Base-by-base conservation (phyloP, 495 filamentous ascomycete species). In the Friedmanniomyces endolithicus region DNA sequence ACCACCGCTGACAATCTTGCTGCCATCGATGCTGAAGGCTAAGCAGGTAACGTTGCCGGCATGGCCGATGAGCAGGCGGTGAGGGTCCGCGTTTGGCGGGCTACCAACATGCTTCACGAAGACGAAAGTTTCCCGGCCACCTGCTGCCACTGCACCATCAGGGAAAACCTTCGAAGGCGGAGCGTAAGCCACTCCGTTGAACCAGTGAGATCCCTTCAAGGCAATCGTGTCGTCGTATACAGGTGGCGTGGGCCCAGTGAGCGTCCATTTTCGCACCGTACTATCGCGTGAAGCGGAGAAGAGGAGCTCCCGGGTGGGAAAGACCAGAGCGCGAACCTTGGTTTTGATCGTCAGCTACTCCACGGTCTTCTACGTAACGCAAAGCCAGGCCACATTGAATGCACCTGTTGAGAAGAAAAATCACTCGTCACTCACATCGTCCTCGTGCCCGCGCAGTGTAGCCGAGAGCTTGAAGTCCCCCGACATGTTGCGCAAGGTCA, bases 261-360 rank as follows among this genome's bases (percentile, higher is more conserved):
- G 73, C 60, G 82, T 87, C 94, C 94, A 99, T 44, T 87, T 67
- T 33, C 89, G 83, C 37, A 95, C 90, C 2, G 89, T 95, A 52
- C 81, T 81, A 75, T 97, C 94, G 68, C 94, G 78, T 51, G 90
- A 95, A 20, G 87, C 86, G 12, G 92, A 94, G 54, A 94, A 67
- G 29, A 95, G 71, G 47, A 80, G 70, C 58, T 85, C 80, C 53
- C 85, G 72, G 45, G 75, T 72, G 16, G 90, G 87, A 65, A 92
- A 97, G 65, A 72, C 74, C 59, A 99, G 87, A 58, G 79, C 81
- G 58, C 92, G 88, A 65, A 99, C 92, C 92, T 98, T 62, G 56
- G 53, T 45, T 33, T 8, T 37, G 16, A n/a, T 54, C 16, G 51
- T 54, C 29, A 54, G 50, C 50, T 52, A 40, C 24, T 47, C 44